Base-by-base conservation (phyloP, 768 basidiomycete species). In the Leucosporidium creatinivorum region DNA sequence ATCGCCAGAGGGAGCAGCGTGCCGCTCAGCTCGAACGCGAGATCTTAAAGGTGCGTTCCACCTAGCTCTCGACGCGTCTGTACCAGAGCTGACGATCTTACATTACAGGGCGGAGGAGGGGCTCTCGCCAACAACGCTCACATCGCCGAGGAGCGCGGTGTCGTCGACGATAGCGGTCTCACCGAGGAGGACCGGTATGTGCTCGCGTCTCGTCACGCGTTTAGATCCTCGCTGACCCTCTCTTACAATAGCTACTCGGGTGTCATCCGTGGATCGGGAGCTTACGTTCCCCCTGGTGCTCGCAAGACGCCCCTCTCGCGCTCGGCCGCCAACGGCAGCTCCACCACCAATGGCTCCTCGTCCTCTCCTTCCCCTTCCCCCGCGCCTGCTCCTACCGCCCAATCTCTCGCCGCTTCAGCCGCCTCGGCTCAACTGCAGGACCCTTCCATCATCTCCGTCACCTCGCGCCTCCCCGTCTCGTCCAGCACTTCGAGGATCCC, bases 151-250 rank as follows among this genome's bases (percentile, higher is more conserved):
- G 96, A 98, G 79, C 85, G 96, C 19, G 77, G 77, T 62, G 71
- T 72, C 44, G 79, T 84, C 23, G 88, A 90, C 76, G 87, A 89
- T 70, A 87, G 83, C 66, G 87, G 86, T 50, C 78, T 82, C 65
- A 92, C 93, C 77, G 96, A 99, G 80, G 96, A 99, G 79, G 94
- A 98, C 81, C 93, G 91, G 94, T 97, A 70, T 75, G 85, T 39
- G 1, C 17, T 39, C 28, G 10, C 58, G 47, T 6, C 26, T 76
- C 10, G 76, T 28, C 57, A 9, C 54, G 68, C 59, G 62, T 60
- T 67, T 65, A 56, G 47, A 64, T 67, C 68, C 77, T 77, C 67
- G 77, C 36, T 58, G 23, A 58, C 57, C 67, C 54, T 64, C n/a
- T 2, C 23, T 12, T 26, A 51, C 66, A 65, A 51, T 76, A 96